Evolutionary conservation across 2,329 filamentous ascomycete genomes (phyloP).

Genomic region (Laburnicola sp.): DNA sequence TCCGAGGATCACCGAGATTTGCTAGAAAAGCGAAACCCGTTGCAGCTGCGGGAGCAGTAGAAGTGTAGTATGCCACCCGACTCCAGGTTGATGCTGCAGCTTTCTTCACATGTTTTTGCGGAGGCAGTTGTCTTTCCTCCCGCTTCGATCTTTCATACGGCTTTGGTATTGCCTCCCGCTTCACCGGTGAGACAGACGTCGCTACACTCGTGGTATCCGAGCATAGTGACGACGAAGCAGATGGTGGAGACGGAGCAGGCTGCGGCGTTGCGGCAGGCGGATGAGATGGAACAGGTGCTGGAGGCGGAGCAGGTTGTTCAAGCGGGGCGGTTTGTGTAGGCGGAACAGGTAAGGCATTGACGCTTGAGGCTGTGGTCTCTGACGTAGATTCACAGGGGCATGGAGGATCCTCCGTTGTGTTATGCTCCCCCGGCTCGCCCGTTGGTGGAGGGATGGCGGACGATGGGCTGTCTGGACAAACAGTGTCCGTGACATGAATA

Average conservation of each 20-base stretch:
- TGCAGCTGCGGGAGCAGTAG: slow-evolving; percentile 44
- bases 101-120: neutral
- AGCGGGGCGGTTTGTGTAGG: neutral
- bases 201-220: neutral
- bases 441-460: neutral
- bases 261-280: too few relatives aligned
- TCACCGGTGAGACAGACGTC: neutral
- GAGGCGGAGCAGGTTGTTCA: neutral
- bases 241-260: neutral
- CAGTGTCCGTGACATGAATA: slow-evolving; percentile 12
- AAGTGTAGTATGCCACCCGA: slow-evolving; percentile 55
- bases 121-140: too few relatives aligned
- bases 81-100: slow-evolving; percentile 42
- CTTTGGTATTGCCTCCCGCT: neutral
- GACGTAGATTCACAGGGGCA: slow-evolving; percentile 14
- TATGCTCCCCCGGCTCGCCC: slow-evolving; percentile 1
- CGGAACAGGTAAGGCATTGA: neutral
- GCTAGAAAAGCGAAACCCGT: slow-evolving; percentile 63
- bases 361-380: neutral
- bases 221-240: neutral
- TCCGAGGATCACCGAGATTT: slow-evolving; percentile 57
- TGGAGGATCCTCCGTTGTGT: slow-evolving; percentile 10
- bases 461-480: slow-evolving; percentile 4
- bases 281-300: neutral
- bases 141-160: neutral